Percentiles rank a stretch among this genome's conserved stretches.
Conservation (phyloP, 352 stramenopile species). For the Pythium folliculosum region DNA sequence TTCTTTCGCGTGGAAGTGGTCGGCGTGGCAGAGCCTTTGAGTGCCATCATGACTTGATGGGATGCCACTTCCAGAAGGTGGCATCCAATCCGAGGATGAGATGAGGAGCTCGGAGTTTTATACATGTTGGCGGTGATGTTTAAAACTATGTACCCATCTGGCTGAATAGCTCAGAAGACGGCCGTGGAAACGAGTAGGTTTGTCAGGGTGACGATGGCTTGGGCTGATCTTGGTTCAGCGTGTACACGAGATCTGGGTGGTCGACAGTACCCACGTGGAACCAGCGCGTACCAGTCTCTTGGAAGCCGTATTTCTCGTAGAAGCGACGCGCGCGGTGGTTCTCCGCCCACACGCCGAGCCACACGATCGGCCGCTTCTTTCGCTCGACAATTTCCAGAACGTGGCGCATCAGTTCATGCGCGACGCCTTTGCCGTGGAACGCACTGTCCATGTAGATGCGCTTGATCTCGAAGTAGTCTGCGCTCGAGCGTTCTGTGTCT, state of each 20-base stretch:
- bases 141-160: constrained; percentile 13
- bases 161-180: not conserved
- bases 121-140: constrained; percentile 2
- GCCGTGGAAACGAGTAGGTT: not conserved
- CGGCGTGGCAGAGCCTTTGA: not conserved
- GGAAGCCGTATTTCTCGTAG: constrained; percentile 38
- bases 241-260: constrained; percentile 26
- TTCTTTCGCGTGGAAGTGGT: not conserved
- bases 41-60: not conserved
- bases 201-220: too few relatives aligned
- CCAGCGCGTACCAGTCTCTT: constrained; percentile 28
- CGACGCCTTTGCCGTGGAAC: constrained; percentile 29
- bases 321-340: constrained; percentile 34
- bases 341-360: constrained; percentile 35
- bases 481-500: constrained; percentile 13
- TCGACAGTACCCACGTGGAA: constrained; percentile 23
- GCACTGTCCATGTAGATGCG: constrained; percentile 34
- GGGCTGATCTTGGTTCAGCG: not conserved
- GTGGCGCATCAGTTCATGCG: constrained; percentile 30
- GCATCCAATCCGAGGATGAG: constrained; percentile 14
- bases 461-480: constrained; percentile 35
- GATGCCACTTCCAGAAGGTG: not conserved
- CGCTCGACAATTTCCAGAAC: constrained; percentile 16
- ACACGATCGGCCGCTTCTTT: constrained; percentile 27
- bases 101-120: constrained; percentile 4